These are phyloP conservation scores for Secale cereale DNA, from an alignment of 176 grass and related monocot genomes.

Conservation along the genomic window DNA sequence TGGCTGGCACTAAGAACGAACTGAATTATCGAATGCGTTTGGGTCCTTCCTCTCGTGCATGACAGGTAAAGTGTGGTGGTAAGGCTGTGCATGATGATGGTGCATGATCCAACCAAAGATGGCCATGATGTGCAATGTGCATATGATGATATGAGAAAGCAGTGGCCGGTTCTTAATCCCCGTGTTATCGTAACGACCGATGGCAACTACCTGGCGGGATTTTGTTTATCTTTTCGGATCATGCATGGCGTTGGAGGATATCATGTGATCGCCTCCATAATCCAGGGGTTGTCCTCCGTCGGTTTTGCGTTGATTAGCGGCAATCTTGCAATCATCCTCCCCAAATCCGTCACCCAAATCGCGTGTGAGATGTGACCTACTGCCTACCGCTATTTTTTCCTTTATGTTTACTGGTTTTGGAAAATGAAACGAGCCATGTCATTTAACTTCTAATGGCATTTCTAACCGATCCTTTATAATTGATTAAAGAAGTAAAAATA, in stretches of 20 bases:
- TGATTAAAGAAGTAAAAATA: too few relatives aligned
- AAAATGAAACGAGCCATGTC: too few relatives aligned
- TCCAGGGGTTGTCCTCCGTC: neutral
- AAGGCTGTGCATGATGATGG: neutral
- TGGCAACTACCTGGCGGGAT: slow-evolving; percentile 23
- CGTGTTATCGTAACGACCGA: slow-evolving; percentile 9
- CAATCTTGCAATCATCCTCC: neutral
- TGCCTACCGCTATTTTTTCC: neutral
- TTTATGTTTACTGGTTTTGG: neutral
- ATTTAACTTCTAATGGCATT: too few relatives aligned
- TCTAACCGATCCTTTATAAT: too few relatives aligned
- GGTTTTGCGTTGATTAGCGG: neutral
- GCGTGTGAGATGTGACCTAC: neutral
- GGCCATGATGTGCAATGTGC: neutral
- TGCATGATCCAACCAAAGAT: neutral
- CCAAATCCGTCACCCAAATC: neutral
- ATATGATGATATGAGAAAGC: neutral
- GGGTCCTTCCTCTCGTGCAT: slow-evolving; percentile 13
- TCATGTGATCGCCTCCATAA: neutral
- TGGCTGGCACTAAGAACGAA: slow-evolving; percentile 19
- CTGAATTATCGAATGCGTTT: neutral
- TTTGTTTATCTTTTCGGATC: neutral
- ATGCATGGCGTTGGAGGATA: neutral
- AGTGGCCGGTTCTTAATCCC: neutral
- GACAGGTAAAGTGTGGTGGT: slow-evolving; percentile 32